Conservation (phyloP, 2,329 filamentous ascomycete species). For the Macrophomina tecta region DNA sequence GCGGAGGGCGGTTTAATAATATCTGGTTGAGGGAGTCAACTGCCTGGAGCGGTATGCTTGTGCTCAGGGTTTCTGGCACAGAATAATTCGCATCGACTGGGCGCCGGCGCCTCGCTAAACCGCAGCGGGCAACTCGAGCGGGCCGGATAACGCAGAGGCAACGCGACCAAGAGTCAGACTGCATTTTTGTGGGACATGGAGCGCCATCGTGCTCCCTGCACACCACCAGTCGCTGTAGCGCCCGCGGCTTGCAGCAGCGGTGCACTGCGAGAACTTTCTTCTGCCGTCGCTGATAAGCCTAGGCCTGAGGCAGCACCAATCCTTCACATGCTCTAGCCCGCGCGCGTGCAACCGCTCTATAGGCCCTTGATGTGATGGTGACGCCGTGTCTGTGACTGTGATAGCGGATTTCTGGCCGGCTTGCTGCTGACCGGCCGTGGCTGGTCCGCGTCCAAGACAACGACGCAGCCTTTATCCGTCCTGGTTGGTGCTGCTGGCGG, state of each 20-base stretch:
- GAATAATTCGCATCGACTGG: constrained; percentile 15
- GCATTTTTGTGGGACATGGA: constrained; percentile 27
- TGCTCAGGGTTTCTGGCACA: constrained; percentile 21
- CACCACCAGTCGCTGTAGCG: constrained; percentile 22
- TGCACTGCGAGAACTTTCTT: constrained; percentile 11
- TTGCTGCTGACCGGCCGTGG: constrained; percentile 22
- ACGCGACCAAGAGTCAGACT: constrained; percentile 24
- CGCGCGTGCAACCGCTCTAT: constrained; percentile 17
- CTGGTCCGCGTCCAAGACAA: constrained; percentile 22
- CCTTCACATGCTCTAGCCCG: constrained; percentile 17
- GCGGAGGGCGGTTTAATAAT: constrained; percentile 17
- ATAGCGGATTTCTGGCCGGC: constrained; percentile 22
- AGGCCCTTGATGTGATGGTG: constrained; percentile 8
- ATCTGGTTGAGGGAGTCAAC: constrained; percentile 25
- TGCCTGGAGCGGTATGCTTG: constrained; percentile 26
- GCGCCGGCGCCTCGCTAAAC: constrained; percentile 22
- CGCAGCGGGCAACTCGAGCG: constrained; percentile 24
- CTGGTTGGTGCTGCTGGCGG: not conserved
- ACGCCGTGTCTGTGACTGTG: constrained; percentile 18
- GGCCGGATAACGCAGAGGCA: constrained; percentile 23
- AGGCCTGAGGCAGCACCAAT: constrained; percentile 5
- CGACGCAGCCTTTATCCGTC: constrained; percentile 15
- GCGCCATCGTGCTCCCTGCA: constrained; percentile 23
- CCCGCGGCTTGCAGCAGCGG: constrained; percentile 12
- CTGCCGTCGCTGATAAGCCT: constrained; percentile 16